Evolutionary conservation across 2,329 filamentous ascomycete genomes (phyloP).

Genomic region (Aspergillus piperis): DNA sequence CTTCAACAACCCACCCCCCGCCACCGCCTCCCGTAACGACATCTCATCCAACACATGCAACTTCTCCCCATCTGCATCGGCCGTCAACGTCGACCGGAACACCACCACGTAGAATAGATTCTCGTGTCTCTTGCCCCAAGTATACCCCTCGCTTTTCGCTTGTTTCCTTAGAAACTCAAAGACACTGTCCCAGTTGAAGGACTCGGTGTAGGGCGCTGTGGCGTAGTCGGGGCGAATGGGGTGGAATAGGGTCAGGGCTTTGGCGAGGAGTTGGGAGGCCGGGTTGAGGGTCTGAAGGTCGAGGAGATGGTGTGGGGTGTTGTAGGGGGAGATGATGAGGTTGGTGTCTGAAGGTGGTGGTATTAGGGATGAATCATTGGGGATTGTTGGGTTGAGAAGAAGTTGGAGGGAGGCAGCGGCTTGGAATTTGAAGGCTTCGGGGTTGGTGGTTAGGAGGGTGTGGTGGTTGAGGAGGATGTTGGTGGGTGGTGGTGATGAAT

Average conservation of each 20-base stretch:
- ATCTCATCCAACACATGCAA: conserved; percentile 74
- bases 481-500: too few species aligned
- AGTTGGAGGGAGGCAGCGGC: conserved; percentile 39
- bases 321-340: conserved; percentile 75
- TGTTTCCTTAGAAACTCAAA: conserved; percentile 57
- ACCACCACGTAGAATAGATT: conserved; percentile 75
- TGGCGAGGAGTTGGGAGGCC: conserved; percentile 69
- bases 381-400: conserved; percentile 10
- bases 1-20: conserved; percentile 80
- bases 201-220: conserved; percentile 68
- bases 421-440: conserved; percentile 37
- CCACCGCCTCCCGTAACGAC: conserved; percentile 77
- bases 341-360: conserved; percentile 26
- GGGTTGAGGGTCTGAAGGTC: conserved; percentile 67
- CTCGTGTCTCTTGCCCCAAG: conserved; percentile 59
- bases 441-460: conserved; percentile 34
- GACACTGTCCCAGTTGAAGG: conserved; percentile 78
- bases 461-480: conserved; percentile 25
- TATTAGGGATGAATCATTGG: conserved; percentile 5
- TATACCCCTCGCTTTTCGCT: conserved; percentile 47
- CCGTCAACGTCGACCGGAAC: conserved; percentile 73
- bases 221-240: conserved; percentile 71
- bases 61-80: conserved; percentile 65
- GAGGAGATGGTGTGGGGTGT: conserved; percentile 68
- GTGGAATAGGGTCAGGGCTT: conserved; percentile 66